A percentile compares a stretch with the other conserved stretches of the same genome.
Evolutionary conservation across 1,284 basidiomycete genomes (phyloP).

Genomic region (Singerocomus inundabilis): DNA sequence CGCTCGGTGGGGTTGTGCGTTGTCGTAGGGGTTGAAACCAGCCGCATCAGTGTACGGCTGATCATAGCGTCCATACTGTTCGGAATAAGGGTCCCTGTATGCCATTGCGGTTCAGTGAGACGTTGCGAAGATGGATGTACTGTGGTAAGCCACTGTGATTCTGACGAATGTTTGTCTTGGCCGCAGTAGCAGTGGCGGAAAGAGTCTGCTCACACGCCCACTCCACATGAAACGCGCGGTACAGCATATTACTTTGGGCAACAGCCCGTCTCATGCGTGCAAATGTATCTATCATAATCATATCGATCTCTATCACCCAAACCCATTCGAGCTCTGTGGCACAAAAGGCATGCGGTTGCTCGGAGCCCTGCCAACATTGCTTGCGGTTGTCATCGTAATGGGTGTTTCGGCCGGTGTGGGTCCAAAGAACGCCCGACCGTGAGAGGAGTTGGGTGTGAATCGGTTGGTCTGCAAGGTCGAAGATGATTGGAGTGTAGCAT

Average conservation of each 20-base stretch:
- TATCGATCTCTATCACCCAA: conserved; percentile 25
- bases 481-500: conserved; percentile 3
- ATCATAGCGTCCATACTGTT: conserved; percentile 37
- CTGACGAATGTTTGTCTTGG: neutral
- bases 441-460: conserved; percentile 30
- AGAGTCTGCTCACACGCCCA: conserved; percentile 8
- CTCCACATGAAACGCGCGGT: neutral
- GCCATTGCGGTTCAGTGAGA: conserved; percentile 32
- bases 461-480: conserved; percentile 27
- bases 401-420: neutral
- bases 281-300: conserved; percentile 4
- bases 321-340: conserved; percentile 31
- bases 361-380: conserved; percentile 13
- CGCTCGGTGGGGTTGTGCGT: conserved; percentile 45
- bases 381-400: conserved; percentile 1
- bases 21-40: conserved; percentile 51
- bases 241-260: too few relatives aligned
- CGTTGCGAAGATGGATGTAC: conserved; percentile 8
- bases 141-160: conserved; percentile 16
- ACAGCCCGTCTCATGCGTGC: neutral
- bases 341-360: conserved; percentile 51
- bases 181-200: conserved; percentile 9
- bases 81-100: conserved; percentile 52
- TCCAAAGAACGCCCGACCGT: conserved; percentile 14
- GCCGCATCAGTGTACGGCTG: conserved; percentile 40